Evolutionary conservation across 495 filamentous ascomycete genomes (phyloP).

Genomic region (Aspergillus bertholletiae): DNA sequence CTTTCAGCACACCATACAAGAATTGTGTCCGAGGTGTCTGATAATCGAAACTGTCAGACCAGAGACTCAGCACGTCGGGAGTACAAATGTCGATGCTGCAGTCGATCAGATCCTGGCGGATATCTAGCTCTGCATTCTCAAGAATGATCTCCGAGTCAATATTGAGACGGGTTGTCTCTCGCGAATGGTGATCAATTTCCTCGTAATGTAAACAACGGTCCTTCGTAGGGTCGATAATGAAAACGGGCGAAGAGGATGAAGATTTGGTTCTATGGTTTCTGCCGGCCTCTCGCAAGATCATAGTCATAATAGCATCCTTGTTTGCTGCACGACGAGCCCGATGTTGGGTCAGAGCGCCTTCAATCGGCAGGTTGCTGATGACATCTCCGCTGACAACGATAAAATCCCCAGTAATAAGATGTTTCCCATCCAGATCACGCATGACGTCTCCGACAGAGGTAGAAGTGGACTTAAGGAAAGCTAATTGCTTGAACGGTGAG

Average conservation of each 20-base stretch:
- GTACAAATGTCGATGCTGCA: constrained; percentile 98
- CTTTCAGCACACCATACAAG: constrained; percentile 86
- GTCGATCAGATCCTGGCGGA: constrained; percentile 87
- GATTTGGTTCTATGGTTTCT: constrained; percentile 69
- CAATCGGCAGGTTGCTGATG: constrained; percentile 85
- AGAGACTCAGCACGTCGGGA: constrained; percentile 87
- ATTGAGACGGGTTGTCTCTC: constrained; percentile 53
- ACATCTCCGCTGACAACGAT: constrained; percentile 90
- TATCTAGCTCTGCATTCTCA: constrained; percentile 63
- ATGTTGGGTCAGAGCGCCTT: constrained; percentile 73
- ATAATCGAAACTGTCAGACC: constrained; percentile 98
- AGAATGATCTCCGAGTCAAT: constrained; percentile 72
- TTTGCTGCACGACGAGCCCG: constrained; percentile 75
- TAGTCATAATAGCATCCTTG: constrained; percentile 98
- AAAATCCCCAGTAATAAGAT: constrained; percentile 86
- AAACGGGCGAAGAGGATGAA: constrained; percentile 71
- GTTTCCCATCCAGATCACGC: constrained; percentile 85
- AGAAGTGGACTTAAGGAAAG: constrained; percentile 82
- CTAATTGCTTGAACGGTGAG: constrained; percentile 81
- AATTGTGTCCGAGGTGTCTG: constrained; percentile 85
- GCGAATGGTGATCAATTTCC: constrained; percentile 51
- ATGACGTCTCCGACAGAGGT: constrained; percentile 93
- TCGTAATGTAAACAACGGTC: constrained; percentile 92
- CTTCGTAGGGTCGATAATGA: constrained; percentile 76
- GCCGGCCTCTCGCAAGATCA: constrained; percentile 82